These are phyloP conservation scores for Haplosporangium sp. DNA, from an alignment of 371 early-diverging fungal genomes.

Conservation along the genomic window DNA sequence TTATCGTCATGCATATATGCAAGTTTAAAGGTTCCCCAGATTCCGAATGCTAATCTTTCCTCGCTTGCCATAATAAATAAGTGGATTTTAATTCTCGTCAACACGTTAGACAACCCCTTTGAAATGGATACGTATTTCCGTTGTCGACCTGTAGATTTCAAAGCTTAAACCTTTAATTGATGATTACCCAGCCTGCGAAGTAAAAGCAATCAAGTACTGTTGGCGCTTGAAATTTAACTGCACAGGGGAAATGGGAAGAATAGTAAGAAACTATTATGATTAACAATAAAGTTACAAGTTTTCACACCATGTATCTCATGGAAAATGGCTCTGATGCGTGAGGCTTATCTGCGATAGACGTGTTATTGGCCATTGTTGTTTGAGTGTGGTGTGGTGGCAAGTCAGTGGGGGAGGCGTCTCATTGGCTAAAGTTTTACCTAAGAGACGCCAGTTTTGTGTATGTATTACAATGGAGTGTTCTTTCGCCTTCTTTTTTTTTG, in stretches of 20 bases:
- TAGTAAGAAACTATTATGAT: no score
- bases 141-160: background rate
- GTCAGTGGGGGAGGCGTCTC: background rate
- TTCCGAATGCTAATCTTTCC: background rate
- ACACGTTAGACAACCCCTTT: background rate
- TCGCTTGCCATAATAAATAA: background rate
- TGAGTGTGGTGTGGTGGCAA: background rate
- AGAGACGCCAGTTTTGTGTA: background rate
- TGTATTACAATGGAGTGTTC: background rate
- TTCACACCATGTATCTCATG: no score
- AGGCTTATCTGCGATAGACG: no score
- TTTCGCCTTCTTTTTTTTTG: slow-evolving; percentile 1
- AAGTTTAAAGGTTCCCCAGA: background rate
- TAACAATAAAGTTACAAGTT: no score
- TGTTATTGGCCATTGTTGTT: no score
- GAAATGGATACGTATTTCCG: background rate
- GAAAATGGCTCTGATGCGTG: no score
- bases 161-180: no score
- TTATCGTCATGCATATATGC: background rate
- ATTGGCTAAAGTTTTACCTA: background rate
- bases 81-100: background rate
- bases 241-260: no score
- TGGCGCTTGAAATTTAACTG: no score
- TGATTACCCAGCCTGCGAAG: no score
- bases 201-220: no score